Evolutionary conservation across 306 rosid genomes (phyloP).

Genomic region (Quercus rubra): DNA sequence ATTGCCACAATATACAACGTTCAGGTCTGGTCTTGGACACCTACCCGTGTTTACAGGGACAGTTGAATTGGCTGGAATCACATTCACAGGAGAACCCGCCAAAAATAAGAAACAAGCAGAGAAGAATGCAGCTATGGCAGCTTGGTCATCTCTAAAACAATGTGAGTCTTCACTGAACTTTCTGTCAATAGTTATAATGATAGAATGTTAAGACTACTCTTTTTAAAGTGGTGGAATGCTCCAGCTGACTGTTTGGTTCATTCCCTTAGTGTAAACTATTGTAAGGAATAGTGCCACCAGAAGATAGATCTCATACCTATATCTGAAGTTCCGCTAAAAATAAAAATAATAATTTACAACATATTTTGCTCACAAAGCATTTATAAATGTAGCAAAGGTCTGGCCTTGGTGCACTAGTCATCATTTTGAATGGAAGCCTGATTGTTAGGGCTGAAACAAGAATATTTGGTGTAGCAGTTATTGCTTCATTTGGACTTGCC

Average conservation of each 20-base stretch:
- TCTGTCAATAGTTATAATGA: neutral
- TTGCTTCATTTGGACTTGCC: neutral
- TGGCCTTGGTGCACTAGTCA: neutral
- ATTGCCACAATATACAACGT: constrained; percentile 88
- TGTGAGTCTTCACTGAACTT: constrained; percentile 47
- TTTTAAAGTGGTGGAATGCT: neutral
- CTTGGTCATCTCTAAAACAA: constrained; percentile 96
- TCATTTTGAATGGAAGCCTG: neutral
- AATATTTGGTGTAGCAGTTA: neutral
- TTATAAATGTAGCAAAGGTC: neutral
- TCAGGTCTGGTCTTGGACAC: constrained; percentile 94
- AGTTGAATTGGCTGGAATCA: constrained; percentile 91
- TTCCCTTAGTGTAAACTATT: neutral
- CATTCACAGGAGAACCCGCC: constrained; percentile 92
- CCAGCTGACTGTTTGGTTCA: neutral
- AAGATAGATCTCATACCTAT: neutral
- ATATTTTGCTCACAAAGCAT: neutral
- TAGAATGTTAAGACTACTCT: neutral
- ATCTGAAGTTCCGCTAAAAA: neutral
- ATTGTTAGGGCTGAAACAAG: neutral
- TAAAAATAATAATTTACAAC: neutral
- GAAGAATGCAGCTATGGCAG: constrained; percentile 99
- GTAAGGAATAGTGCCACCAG: neutral
- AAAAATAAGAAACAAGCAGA: constrained; percentile 98
- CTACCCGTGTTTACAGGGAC: constrained; percentile 94